A percentile compares a stretch with the other conserved stretches of the same genome.
Evolutionary conservation across 192 early-diverging fungal species (phyloP).

Genomic region (Entomortierella lignicola): DNA sequence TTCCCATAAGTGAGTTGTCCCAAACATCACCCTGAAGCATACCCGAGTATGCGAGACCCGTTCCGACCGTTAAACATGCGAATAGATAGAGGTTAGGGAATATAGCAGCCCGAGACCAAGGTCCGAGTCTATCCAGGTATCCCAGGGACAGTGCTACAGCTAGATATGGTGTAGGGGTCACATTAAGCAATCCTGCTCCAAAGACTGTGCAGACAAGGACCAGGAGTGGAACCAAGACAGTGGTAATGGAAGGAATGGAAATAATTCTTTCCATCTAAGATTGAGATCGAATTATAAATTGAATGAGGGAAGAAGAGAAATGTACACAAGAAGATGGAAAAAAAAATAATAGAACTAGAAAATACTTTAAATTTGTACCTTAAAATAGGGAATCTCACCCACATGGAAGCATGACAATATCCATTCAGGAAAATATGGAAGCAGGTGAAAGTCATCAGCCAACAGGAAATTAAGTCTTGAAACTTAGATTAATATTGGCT

Average conservation of each 20-base stretch:
- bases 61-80: conserved; percentile 33
- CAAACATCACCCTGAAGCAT: conserved; percentile 39
- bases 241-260: conserved; percentile 27
- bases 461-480: too few species aligned
- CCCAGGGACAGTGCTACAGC: conserved; percentile 29
- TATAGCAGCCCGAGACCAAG: conserved; percentile 32
- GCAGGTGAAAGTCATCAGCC: too few species aligned
- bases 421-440: too few species aligned
- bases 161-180: conserved; percentile 20
- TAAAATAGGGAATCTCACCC: too few species aligned
- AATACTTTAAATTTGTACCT: too few species aligned
- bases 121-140: conserved; percentile 36
- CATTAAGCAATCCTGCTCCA: conserved; percentile 41
- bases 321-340: too few species aligned
- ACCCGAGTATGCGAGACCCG: conserved; percentile 32
- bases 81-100: conserved; percentile 42
- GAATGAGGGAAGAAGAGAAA: not conserved
- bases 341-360: too few species aligned
- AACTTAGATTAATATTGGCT: too few species aligned
- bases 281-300: not conserved
- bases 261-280: conserved; percentile 3
- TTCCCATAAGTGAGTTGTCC: conserved; percentile 22
- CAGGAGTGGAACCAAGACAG: conserved; percentile 25
- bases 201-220: conserved; percentile 43
- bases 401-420: too few species aligned